Evolutionary conservation across 2,329 filamentous ascomycete genomes (phyloP).

Genomic region (Cytospora paraplurivora): DNA sequence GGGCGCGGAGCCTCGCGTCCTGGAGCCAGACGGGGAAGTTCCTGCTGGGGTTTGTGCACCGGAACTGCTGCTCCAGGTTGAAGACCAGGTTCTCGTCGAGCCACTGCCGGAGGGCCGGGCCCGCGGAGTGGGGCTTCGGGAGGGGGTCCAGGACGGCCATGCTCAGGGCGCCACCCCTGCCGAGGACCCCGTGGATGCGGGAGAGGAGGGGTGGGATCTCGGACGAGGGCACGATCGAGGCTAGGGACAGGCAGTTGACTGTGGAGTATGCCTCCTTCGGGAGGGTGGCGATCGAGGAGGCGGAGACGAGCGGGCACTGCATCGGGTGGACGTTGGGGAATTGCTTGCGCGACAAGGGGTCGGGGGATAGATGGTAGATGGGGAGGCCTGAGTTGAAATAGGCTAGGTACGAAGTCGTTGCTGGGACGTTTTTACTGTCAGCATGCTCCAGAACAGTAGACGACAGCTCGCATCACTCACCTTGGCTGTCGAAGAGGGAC

Average conservation of each 20-base stretch:
- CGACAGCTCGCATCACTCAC: slow-evolving; percentile 41
- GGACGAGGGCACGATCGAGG: slow-evolving; percentile 56
- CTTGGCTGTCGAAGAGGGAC: slow-evolving; percentile 54
- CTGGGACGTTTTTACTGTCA: slow-evolving; percentile 36
- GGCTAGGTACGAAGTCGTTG: slow-evolving; percentile 53
- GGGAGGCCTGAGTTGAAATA: slow-evolving; percentile 44
- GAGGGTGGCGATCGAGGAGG: slow-evolving; percentile 41
- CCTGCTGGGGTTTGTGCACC: slow-evolving; percentile 60
- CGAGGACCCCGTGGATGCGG: slow-evolving; percentile 58
- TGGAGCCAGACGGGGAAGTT: slow-evolving; percentile 62
- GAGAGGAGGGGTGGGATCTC: slow-evolving; percentile 59
- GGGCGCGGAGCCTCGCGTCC: slow-evolving; percentile 54
- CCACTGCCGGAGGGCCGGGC: slow-evolving; percentile 61
- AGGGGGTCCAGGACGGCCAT: slow-evolving; percentile 65
- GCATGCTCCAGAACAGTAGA: slow-evolving; percentile 23
- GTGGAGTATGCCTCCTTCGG: slow-evolving; percentile 48
- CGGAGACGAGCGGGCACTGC: slow-evolving; percentile 42
- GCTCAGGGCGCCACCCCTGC: slow-evolving; percentile 57
- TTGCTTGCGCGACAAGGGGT: slow-evolving; percentile 41
- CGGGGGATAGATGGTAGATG: slow-evolving; percentile 50
- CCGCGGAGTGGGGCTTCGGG: slow-evolving; percentile 57
- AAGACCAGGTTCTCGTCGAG: slow-evolving; percentile 61
- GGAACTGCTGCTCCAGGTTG: slow-evolving; percentile 60
- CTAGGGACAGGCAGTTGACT: slow-evolving; percentile 57
- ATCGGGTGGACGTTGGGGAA: slow-evolving; percentile 46